phyloP scores from a whole-genome alignment of 202 grass and related monocot species.

The Zizania palustris region DNA sequence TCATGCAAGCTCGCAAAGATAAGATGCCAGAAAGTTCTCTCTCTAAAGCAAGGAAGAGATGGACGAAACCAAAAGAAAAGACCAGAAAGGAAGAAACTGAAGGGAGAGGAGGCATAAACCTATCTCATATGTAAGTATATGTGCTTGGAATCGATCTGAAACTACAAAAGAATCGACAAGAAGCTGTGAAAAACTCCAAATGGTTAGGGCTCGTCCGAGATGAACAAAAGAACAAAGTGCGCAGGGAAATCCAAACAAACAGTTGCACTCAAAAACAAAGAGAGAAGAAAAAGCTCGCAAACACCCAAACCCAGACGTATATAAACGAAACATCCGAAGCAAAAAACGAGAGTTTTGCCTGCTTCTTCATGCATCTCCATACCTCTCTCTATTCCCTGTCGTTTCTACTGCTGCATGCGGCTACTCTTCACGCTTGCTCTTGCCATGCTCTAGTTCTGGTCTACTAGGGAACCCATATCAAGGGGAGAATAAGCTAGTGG shows the following conservation, averaged over 20 bases:
- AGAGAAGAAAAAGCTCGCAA: slow-evolving; percentile 47
- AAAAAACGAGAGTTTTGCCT: slow-evolving; percentile 45
- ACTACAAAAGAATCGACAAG: slow-evolving; percentile 42
- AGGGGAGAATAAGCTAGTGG: slow-evolving; percentile 35
- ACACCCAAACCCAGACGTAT: slow-evolving; percentile 42
- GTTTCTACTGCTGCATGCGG: slow-evolving; percentile 23
- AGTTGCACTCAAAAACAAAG: slow-evolving; percentile 77
- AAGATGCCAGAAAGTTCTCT: slow-evolving; percentile 43
- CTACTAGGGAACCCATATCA: slow-evolving; percentile 12
- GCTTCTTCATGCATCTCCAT: slow-evolving; percentile 43
- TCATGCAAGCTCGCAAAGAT: slow-evolving; percentile 1
- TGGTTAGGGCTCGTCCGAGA: slow-evolving; percentile 43
- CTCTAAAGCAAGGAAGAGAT: background rate
- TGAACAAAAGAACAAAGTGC: slow-evolving; percentile 55
- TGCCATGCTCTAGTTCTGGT: slow-evolving; percentile 24
- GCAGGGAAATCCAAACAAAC: slow-evolving; percentile 57
- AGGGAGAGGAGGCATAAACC: slow-evolving; percentile 16
- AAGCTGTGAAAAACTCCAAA: slow-evolving; percentile 44
- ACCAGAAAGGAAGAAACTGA: slow-evolving; percentile 24
- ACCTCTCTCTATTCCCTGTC: slow-evolving; percentile 39
- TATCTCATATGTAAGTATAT: slow-evolving; percentile 30
- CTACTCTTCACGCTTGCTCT: slow-evolving; percentile 49
- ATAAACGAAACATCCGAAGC: slow-evolving; percentile 51
- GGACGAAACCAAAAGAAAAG: slow-evolving; percentile 45
- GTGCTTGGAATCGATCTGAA: slow-evolving; percentile 47